Percentiles rank a stretch among this genome's conserved stretches.
Conservation (phyloP, 805 yeast species). For the Candida sakaeoensis region DNA sequence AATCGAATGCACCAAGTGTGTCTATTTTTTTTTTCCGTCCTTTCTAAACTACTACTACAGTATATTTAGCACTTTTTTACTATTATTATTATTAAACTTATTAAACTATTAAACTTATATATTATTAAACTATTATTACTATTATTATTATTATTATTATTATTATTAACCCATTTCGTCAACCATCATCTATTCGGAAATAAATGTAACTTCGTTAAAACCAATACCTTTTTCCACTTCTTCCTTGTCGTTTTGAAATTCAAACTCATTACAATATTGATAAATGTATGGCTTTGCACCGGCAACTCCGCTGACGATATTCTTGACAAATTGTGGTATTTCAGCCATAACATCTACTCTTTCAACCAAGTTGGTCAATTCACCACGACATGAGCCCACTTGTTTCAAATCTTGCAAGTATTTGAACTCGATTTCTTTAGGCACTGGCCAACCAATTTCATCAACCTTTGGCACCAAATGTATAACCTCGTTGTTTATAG, state of each 20-base stretch:
- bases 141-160: too few relatives aligned
- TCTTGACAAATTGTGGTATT: conserved; percentile 90
- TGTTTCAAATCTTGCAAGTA: conserved; percentile 37
- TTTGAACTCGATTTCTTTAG: conserved; percentile 60
- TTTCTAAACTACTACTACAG: neutral
- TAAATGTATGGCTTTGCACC: conserved; percentile 97
- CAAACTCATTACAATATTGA: conserved; percentile 73
- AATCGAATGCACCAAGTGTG: too few relatives aligned
- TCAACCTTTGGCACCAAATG: conserved; percentile 57
- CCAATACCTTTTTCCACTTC: conserved; percentile 58
- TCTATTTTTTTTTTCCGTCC: too few relatives aligned
- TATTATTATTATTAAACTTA: too few relatives aligned
- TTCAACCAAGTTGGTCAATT: conserved; percentile 63
- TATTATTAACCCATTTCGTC: neutral
- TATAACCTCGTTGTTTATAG: conserved; percentile 60
- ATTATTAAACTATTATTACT: neutral
- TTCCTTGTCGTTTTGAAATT: conserved; percentile 42
- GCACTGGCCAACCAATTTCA: conserved; percentile 91
- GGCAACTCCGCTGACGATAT: conserved; percentile 88
- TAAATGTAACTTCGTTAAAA: conserved; percentile 80
- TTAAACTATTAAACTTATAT: too few relatives aligned
- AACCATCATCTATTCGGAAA: conserved; percentile 34
- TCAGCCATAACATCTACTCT: conserved; percentile 98
- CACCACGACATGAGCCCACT: conserved; percentile 55
- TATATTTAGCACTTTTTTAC: too few relatives aligned